A percentile compares a stretch with the other conserved stretches of the same genome.
Evolutionary conservation across 179 eudicot species (phyloP).

Genomic region (Silene vulgaris): DNA sequence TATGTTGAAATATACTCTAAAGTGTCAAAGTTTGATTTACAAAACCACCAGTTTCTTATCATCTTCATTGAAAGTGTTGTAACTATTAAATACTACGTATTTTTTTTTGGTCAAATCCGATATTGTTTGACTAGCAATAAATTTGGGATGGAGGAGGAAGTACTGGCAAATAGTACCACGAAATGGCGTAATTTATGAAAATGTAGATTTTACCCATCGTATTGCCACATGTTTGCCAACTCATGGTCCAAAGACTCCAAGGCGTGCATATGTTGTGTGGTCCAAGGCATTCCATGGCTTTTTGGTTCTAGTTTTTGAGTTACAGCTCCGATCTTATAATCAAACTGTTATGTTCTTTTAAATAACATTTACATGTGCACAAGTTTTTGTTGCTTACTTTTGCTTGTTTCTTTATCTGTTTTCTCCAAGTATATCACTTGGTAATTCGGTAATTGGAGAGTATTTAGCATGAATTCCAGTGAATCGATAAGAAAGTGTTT

Average conservation of each 20-base stretch:
- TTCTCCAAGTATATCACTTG: neutral
- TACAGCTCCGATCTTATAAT: neutral
- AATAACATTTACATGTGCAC: neutral
- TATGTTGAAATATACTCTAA: no score
- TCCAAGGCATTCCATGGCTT: neutral
- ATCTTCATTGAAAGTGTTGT: no score
- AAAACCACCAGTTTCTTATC: no score
- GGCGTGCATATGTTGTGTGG: neutral
- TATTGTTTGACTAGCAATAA: neutral
- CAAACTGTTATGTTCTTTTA: neutral
- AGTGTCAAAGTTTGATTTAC: no score
- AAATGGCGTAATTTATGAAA: neutral
- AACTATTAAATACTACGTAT: no score
- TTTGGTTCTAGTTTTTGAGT: conserved; percentile 1
- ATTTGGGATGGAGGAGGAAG: neutral
- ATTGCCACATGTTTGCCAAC: neutral
- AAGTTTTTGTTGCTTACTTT: neutral
- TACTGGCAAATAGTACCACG: neutral
- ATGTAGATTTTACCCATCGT: neutral
- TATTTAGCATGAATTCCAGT: neutral
- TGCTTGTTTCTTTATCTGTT: neutral
- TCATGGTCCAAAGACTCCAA: conserved; percentile 5
- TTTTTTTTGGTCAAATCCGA: neutral
- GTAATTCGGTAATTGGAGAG: neutral
- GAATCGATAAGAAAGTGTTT: neutral